Evolutionary conservation across 495 filamentous ascomycete species (phyloP), one percentile per base, ranked within the genome.

Genomic region (Parathielavia hyrcaniae): DNA sequence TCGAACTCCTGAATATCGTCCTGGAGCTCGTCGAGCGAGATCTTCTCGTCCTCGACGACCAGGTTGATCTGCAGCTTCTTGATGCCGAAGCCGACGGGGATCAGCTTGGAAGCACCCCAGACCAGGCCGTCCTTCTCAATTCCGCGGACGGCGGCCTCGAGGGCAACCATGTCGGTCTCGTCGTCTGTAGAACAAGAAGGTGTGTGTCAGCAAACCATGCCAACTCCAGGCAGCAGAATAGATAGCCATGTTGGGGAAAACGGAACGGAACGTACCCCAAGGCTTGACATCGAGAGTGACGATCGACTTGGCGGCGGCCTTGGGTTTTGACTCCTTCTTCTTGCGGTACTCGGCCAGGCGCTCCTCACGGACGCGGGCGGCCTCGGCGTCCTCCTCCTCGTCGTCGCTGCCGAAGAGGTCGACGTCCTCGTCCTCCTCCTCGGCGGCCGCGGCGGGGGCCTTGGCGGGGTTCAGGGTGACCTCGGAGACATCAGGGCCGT

Each of bases 51-150:
- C 80, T 97, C 93, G 62, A 97, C 80, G 63, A 97, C 91, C 60
- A 97, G 72, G 83, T 88, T 97, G 82, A 98, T 95, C 83, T 97
- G 95, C 61, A 98, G 84, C 84, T 97, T 97, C 86, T 93, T 96
- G 81, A 98, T 95, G 77, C 95, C 95, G 82, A 91, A 98, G 69
- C 90, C 82, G 60, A 97, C 86, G 54, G 91, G 71, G 41, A 95
- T 87, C 59, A 96, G 77, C 80, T 92, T 91, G 70, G 87, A 91
- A 62, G 81, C 84, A 83, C 93, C 93, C 93, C 93, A 98, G 45
- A 93, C 86, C 55, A 98, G 86, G 74, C 93, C 93, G 61, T 98
- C 93, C 80, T 86, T 83, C 77, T 90, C 86, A 66, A 98, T 95
- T 63, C 80, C 76, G 69, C 89, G 90, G 66, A 97, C 91, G 64